phyloP scores from a whole-genome alignment of 2,329 filamentous ascomycete genomes.

The Aspergillus fijiensis region DNA sequence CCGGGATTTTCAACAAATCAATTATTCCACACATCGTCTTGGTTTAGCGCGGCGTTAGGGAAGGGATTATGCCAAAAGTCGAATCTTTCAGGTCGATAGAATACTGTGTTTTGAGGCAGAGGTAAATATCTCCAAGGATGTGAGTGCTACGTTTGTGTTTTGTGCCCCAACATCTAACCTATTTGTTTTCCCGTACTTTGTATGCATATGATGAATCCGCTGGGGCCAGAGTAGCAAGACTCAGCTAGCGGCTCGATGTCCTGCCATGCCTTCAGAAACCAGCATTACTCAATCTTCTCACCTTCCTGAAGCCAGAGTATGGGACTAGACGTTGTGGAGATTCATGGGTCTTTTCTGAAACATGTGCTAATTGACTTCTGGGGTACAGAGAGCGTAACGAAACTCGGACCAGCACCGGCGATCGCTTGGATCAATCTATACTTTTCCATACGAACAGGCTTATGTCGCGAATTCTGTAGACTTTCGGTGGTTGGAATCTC shows the following conservation, averaged over 20 bases:
- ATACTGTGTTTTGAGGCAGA: conserved; percentile 12
- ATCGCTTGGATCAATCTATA: background rate
- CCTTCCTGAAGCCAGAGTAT: conserved; percentile 51
- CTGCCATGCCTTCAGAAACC: conserved; percentile 60
- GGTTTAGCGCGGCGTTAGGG: conserved; percentile 34
- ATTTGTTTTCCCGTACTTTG: conserved; percentile 7
- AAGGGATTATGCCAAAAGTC: conserved; percentile 11
- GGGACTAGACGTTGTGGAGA: background rate
- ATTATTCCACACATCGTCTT: conserved; percentile 16
- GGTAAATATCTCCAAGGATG: conserved; percentile 14
- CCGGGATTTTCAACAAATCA: background rate
- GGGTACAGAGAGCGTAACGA: background rate
- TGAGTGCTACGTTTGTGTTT: conserved; percentile 17
- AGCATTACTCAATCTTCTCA: conserved; percentile 66
- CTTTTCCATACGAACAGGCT: too few species aligned
- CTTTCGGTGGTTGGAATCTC: too few species aligned
- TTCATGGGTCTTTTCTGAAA: background rate
- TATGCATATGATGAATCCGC: conserved; percentile 49
- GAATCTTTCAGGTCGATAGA: background rate
- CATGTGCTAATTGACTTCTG: conserved; percentile 4
- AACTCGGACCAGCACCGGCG: background rate
- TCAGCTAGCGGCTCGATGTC: conserved; percentile 27
- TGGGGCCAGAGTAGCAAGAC: conserved; percentile 54
- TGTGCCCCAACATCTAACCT: background rate
- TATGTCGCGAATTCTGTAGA: too few species aligned